These are phyloP conservation scores for Spinellus fusiger DNA, from an alignment of 192 early-diverging fungal species.

Conservation along the genomic window DNA sequence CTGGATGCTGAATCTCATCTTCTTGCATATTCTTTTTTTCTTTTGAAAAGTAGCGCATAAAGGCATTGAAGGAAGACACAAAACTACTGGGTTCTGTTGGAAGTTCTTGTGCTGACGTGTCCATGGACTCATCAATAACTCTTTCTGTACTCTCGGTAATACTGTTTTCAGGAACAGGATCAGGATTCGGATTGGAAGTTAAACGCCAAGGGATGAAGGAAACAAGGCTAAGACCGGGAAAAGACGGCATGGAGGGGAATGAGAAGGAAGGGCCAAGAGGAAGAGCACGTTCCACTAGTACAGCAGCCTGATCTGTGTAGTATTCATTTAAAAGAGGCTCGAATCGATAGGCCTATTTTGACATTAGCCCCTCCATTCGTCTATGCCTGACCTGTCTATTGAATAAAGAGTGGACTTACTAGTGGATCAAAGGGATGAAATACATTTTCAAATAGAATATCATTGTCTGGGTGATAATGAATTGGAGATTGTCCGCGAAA, in stretches of 20 bases:
- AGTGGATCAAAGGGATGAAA: conserved; percentile 75
- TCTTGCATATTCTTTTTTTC: background rate
- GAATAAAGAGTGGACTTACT: background rate
- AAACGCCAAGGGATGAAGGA: conserved; percentile 19
- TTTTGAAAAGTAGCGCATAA: background rate
- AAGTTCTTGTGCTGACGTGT: background rate
- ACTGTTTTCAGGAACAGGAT: too few species aligned
- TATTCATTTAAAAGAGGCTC: conserved; percentile 50
- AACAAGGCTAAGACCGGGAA: conserved; percentile 17
- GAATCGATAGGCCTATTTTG: conserved; percentile 51
- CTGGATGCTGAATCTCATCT: background rate
- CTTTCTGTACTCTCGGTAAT: too few species aligned
- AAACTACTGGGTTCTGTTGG: background rate
- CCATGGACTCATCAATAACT: background rate
- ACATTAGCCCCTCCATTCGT: background rate
- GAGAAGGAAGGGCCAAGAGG: conserved; percentile 30
- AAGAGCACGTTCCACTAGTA: conserved; percentile 22
- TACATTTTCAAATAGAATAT: conserved; percentile 60
- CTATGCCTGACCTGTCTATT: background rate
- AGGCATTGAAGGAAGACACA: background rate
- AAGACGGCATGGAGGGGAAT: conserved; percentile 29
- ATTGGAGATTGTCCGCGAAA: conserved; percentile 52
- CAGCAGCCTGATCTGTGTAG: conserved; percentile 31
- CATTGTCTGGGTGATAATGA: conserved; percentile 44
- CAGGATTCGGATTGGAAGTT: background rate